These are phyloP conservation scores for Xylaria bambusicola DNA, from an alignment of 495 filamentous ascomycete species.

Conservation along the genomic window DNA sequence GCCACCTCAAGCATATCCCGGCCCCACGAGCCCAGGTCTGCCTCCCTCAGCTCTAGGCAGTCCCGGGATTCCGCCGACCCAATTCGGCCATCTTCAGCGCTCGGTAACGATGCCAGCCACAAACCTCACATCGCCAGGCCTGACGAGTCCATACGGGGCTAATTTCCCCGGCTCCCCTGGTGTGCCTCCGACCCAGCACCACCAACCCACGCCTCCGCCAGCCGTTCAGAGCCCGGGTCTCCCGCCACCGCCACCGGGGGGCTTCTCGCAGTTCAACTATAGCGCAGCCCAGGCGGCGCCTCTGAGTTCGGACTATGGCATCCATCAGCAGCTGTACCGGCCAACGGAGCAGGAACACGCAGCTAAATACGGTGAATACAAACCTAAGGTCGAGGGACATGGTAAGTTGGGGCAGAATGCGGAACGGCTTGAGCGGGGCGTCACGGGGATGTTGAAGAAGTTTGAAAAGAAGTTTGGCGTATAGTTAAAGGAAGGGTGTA, in stretches of 20 bases:
- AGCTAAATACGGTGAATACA: slow-evolving; percentile 39
- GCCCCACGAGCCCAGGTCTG: slow-evolving; percentile 22
- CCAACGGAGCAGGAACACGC: slow-evolving; percentile 66
- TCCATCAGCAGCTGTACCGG: slow-evolving; percentile 77
- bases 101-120: slow-evolving; percentile 45
- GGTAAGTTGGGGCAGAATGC: slow-evolving; percentile 69
- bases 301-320: slow-evolving; percentile 55
- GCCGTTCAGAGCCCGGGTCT: slow-evolving; percentile 27
- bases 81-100: slow-evolving; percentile 40
- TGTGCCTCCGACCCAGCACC: slow-evolving; percentile 31
- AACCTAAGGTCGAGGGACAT: slow-evolving; percentile 52
- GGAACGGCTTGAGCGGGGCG: slow-evolving; percentile 71
- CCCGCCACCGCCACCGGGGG: slow-evolving; percentile 42
- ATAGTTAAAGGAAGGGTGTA: too few species aligned
- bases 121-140: slow-evolving; percentile 29
- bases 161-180: slow-evolving; percentile 44
- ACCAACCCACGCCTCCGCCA: slow-evolving; percentile 26
- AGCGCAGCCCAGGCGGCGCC: slow-evolving; percentile 28
- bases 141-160: slow-evolving; percentile 40
- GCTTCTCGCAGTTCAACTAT: slow-evolving; percentile 63
- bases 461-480: slow-evolving; percentile 78
- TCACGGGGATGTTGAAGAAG: slow-evolving; percentile 82
- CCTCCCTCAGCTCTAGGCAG: slow-evolving; percentile 28
- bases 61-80: slow-evolving; percentile 39
- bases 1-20: slow-evolving; percentile 30